Evolutionary conservation across 805 yeast species (phyloP).

Genomic region (Candida krabiensis): DNA sequence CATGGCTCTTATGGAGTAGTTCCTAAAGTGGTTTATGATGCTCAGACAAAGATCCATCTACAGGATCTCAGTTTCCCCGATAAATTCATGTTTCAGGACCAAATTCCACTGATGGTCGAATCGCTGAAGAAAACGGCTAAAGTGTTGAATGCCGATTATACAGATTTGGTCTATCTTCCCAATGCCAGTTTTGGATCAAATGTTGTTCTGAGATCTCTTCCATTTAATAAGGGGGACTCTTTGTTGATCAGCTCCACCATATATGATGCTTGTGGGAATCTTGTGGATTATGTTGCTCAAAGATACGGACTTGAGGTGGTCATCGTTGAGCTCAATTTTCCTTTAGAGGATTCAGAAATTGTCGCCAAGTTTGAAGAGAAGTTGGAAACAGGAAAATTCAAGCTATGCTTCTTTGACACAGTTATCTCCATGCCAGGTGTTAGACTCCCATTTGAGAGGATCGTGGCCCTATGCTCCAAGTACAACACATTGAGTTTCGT

Average conservation of each 20-base stretch:
- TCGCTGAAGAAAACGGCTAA: constrained; percentile 41
- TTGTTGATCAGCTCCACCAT: constrained; percentile 49
- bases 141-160: constrained; percentile 46
- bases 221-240: constrained; percentile 51
- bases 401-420: constrained; percentile 53
- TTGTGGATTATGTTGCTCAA: constrained; percentile 42
- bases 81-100: constrained; percentile 34
- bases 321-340: constrained; percentile 41
- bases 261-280: constrained; percentile 56
- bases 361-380: constrained; percentile 33
- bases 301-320: constrained; percentile 36
- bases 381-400: constrained; percentile 30
- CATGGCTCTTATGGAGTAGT: constrained; percentile 66
- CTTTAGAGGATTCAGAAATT: constrained; percentile 43
- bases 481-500: constrained; percentile 52
- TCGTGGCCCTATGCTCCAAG: constrained; percentile 46
- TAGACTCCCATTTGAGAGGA: constrained; percentile 51
- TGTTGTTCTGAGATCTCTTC: constrained; percentile 53
- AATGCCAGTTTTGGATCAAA: constrained; percentile 66
- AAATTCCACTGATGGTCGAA: constrained; percentile 29
- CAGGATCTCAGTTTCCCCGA: constrained; percentile 47
- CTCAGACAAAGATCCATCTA: constrained; percentile 30
- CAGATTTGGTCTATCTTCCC: constrained; percentile 50
- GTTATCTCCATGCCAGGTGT: constrained; percentile 67
- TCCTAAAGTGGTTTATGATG: constrained; percentile 48